Conservation (phyloP, 352 stramenopile genomes). For the Phytopythium vexans region DNA sequence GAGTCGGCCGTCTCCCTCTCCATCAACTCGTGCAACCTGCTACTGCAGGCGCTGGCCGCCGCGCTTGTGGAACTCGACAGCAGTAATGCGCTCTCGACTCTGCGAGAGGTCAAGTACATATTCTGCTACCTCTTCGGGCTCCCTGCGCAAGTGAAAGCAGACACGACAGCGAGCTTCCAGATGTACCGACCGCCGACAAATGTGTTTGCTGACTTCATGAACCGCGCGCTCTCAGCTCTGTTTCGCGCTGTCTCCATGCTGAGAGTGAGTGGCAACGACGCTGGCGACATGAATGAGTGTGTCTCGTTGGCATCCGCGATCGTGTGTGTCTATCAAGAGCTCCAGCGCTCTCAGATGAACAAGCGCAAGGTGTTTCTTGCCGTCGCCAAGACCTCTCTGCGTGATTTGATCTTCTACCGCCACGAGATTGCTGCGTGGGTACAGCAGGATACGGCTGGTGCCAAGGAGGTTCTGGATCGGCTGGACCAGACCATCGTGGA, state of each 20-base stretch:
- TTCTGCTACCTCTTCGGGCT: slow-evolving; percentile 71
- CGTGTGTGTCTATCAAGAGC: slow-evolving; percentile 69
- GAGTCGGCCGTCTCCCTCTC: slow-evolving; percentile 43
- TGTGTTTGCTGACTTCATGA: slow-evolving; percentile 70
- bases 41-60: slow-evolving; percentile 62
- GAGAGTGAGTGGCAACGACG: neutral
- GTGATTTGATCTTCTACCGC: slow-evolving; percentile 53
- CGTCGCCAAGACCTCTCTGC: slow-evolving; percentile 75
- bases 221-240: slow-evolving; percentile 36
- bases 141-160: slow-evolving; percentile 4
- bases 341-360: slow-evolving; percentile 84
- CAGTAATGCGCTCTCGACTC: slow-evolving; percentile 17
- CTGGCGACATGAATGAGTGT: slow-evolving; percentile 13
- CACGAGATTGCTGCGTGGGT: slow-evolving; percentile 34
- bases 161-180: slow-evolving; percentile 41
- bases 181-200: slow-evolving; percentile 82
- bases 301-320: slow-evolving; percentile 46
- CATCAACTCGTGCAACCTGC: slow-evolving; percentile 70
- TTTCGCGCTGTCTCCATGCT: slow-evolving; percentile 9
- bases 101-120: slow-evolving; percentile 58
- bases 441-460: slow-evolving; percentile 7
- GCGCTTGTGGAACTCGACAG: slow-evolving; percentile 36
- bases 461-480: slow-evolving; percentile 16
- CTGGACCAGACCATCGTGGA: slow-evolving; percentile 67
- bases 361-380: slow-evolving; percentile 87